Evolutionary conservation across 2,329 filamentous ascomycete species (phyloP), one percentile per base, ranked within the genome.

Genomic region (Paradendryphiella salina): DNA sequence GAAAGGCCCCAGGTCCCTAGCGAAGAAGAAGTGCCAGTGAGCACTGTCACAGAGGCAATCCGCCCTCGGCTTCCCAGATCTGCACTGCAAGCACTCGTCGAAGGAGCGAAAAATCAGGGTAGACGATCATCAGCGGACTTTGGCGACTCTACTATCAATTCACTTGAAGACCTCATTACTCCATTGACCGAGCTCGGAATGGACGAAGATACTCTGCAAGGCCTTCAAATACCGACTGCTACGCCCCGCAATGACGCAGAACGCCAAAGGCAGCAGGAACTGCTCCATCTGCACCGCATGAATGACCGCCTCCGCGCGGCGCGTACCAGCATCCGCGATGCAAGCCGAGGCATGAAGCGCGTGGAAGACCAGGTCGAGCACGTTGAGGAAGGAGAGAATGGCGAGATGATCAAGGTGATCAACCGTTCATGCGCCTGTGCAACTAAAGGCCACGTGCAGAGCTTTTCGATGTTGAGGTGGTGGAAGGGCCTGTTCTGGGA

Each of bases 101-200:
- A 70, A 43, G 69, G 75, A 56, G 73, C 72, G 5, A 70, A 65
- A 61, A 57, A 64, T 5, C 56, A 52, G 20, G 56, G 52, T 20
- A 43, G 47, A 20, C 50, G 50, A 28, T 44, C 44, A 17, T 54
- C 58, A 18, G 67, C 73, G 14, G 60, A 66, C 26, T 71, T 73
- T 32, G 77, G 77, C 29, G 77, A 80, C 23, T 76, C 74, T 14
- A 80, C 77, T 3, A 73, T 79, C 35, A 73, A 77, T 37, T 79
- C 76, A 3, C 65, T 80, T 6, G 76, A 79, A 59, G 74, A 77
- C 29, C 71, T 80, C 10, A 70, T 77, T 10, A 57, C 67, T 14
- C 69, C 62, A 46, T 61, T 44, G 11, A 40, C 44, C 17, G 62
- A 65, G 18, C 57, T 53, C 32, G 62, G 46, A 29, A 61, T 50